Base-by-base conservation (phyloP, 2,329 filamentous ascomycete species). In the Escovopsis sp. region DNA sequence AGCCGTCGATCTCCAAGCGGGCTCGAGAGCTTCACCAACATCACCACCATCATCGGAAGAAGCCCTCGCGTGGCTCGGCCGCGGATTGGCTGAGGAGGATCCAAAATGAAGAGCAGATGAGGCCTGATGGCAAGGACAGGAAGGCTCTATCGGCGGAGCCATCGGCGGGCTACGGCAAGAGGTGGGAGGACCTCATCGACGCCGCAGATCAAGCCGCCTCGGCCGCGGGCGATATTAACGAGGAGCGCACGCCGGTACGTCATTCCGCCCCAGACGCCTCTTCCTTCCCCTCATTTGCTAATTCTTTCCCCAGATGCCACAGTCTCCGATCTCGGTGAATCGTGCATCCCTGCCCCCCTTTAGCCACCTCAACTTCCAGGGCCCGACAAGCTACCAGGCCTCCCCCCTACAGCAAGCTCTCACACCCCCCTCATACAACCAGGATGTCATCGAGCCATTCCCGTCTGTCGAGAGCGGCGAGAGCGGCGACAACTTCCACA, bases 181-280 rank as follows among this genome's bases (percentile, higher is more conserved):
- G 89, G 53, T 96, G 89, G 91, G 86, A 94, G 61, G 89, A 96
- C 60, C 71, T 96, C 46, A 93, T 96, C 49, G 88, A 95, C 61
- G 89, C 89, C 40, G 89, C 84, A 32, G 63, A 65, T 45, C 62
- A 66, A 42, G 64, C 73, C 42, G 87, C 89, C 29, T 94, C 86
- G 47, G 87, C 88, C 25, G 93, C 86, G 3, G 88, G 94, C 64
- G 89, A 81, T 53, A 74, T 91, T 56, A 86, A 94, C 58, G 87
- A 88, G 56, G 88, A 94, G 61, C 76, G 89, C 57, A 93, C 85
- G 58, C 84, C 84, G 55, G 84, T 93, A 74, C 70, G 79, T 71
- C n/a, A 33, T 35, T n/a, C 20, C n/a, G n/a, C n/a, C n/a, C n/a
- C n/a, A n/a, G n/a, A n/a, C n/a, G n/a, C n/a, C n/a, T n/a, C n/a